Evolutionary conservation across 306 rosid species (phyloP), one percentile per base, ranked within the genome.

Genomic region (Carpinus fangiana): DNA sequence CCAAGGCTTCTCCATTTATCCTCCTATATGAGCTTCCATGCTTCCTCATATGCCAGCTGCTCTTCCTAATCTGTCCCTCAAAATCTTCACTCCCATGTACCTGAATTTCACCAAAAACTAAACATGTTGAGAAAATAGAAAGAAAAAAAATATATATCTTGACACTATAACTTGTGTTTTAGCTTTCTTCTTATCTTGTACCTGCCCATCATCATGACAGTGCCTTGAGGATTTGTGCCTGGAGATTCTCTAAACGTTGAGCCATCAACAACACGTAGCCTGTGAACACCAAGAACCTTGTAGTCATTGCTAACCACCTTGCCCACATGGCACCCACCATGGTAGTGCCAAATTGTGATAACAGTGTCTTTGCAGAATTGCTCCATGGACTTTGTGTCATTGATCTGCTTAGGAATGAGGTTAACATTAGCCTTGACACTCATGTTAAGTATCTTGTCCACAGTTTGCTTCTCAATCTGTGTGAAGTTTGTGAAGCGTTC

Each of bases 161-260:
- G 66, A 26, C 34, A 45, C 45, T 45, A 46, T 26, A 12, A 46
- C 64, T 11, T 28, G 56, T 26, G 56, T 48, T 78, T 38, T 36
- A 14, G 62, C 16, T 48, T 11, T 52, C 41, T 78, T 79, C 7
- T 28, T 26, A 12, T 31, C 41, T 62, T 41, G 3, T 80, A 92
- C 98, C 98, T 95, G 48, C 98, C 98, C 97, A 95, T 92, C 98
- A 95, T 92, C 97, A 95, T 64, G 62, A 95, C 93, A 48, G 98
- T 92, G 78, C 84, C 98, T 76, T 92, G 98, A 85, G 98, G 98
- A 83, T 95, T 95, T 65, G 98, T 91, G 78, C 98, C 98, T 0
- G 98, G 98, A 48, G 98, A 92, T 73, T 87, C 92, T 4, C 73
- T 60, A 77, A 85, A 95, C 0, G 93, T 90, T 5, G 98, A 95